Conservation (phyloP, 805 yeast genomes). For the Wickerhamomyces kurtzmanii region DNA sequence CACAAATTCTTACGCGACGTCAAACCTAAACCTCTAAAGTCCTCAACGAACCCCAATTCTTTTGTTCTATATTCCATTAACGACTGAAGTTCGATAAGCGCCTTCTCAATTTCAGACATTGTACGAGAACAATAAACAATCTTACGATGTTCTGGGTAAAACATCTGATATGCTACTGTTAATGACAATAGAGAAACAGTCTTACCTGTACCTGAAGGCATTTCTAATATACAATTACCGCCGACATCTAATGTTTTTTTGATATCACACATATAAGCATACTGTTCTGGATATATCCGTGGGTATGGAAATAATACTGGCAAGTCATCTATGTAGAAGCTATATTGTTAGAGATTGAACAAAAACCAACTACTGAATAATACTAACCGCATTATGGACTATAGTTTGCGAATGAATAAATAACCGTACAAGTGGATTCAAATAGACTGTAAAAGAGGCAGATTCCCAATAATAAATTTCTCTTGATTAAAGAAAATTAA, state of each 20-base stretch:
- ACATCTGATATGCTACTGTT: slow-evolving; percentile 92
- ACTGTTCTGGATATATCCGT: slow-evolving; percentile 94
- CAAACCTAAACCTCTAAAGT: slow-evolving; percentile 88
- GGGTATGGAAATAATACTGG: slow-evolving; percentile 97
- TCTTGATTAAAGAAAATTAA: no score
- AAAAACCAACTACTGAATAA: no score
- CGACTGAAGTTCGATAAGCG: slow-evolving; percentile 79
- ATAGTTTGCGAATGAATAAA: no score
- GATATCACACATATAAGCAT: slow-evolving; percentile 94
- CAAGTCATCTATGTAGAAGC: slow-evolving; percentile 90
- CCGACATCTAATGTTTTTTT: slow-evolving; percentile 92
- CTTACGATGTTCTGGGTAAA: slow-evolving; percentile 88
- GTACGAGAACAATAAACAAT: slow-evolving; percentile 98
- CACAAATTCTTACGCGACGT: slow-evolving; percentile 93
- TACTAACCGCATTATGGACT: no score
- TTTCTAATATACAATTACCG: slow-evolving; percentile 91
- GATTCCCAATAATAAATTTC: no score
- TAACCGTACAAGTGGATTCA: no score
- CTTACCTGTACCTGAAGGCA: slow-evolving; percentile 99
- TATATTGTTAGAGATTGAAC: no score
- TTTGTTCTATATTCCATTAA: slow-evolving; percentile 80
- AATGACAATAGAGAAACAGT: slow-evolving; percentile 86
- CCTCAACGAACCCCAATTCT: slow-evolving; percentile 81
- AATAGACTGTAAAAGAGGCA: no score
- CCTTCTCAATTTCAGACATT: slow-evolving; percentile 98